Evolutionary conservation across 352 stramenopile genomes (phyloP), one percentile per base, ranked within the genome.

Genomic region (Phytophthora vignae): DNA sequence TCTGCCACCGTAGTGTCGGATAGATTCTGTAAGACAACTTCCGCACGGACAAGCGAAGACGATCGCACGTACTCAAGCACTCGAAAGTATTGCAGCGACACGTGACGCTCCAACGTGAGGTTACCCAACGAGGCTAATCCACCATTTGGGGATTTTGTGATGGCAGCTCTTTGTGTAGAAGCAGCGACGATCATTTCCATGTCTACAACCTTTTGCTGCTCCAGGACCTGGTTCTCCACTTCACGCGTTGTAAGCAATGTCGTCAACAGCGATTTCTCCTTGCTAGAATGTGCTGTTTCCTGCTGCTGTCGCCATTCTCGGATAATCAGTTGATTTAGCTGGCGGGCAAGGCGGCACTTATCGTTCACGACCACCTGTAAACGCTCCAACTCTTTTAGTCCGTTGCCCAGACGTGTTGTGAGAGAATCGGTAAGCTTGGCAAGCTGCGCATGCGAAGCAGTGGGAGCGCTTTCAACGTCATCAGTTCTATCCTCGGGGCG

Each of bases 341-440:
- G 63, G 8, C 7, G 17, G 8, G 65, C 36, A 56, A 88, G 68
- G 9, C 60, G 48, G 22, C 53, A n/a, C 60, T 93, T 93, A 27
- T 90, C 84, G 0, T 50, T 62, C 11, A 79, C 62, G 40, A 91
- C 67, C 0, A 71, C 31, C 22, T 82, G 57, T 21, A 92, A 75
- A 14, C 84, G 79, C 44, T 81, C 38, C 8, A 84, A 60, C 29
- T 84, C 74, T 11, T 69, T 40, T 3, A 79, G 25, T 14, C 82
- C 86, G 38, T 77, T 73, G 10, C 61, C 56, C 21, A 90, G 55
- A 29, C 86, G 81, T 31, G 64, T 63, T 22, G 78, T 59, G 0
- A 94, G 64, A 21, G 83, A 91, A n/a, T 63, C 64, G 6, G 72
- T 64, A 17, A 94, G 59, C 36, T 78, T 77, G 1, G 21, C 42